Conservation (phyloP, 2,329 filamentous ascomycete species). For the Pezicula neosporulosa region DNA sequence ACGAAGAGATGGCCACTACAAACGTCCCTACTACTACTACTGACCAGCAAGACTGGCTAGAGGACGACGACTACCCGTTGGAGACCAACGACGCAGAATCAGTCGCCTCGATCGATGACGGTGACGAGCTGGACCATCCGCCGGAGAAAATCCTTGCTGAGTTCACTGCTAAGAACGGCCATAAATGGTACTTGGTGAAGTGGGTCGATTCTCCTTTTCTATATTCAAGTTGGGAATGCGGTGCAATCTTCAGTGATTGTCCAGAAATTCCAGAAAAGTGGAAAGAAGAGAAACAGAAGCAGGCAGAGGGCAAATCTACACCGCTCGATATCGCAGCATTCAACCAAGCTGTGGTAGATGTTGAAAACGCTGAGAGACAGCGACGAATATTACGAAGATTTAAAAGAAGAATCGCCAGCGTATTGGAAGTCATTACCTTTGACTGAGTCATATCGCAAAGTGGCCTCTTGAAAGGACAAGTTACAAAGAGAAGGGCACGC, state of each 20-base stretch:
- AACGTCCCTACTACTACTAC: constrained; percentile 3
- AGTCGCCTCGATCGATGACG: constrained; percentile 26
- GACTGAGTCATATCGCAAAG: constrained; percentile 17
- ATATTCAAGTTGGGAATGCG: constrained; percentile 27
- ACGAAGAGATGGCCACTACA: constrained; percentile 15
- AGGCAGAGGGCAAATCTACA: constrained; percentile 24
- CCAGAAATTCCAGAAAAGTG: constrained; percentile 24
- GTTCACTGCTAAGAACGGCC: constrained; percentile 15
- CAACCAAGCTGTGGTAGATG: constrained; percentile 17
- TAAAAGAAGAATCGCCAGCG: constrained; percentile 21
- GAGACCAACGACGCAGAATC: constrained; percentile 24
- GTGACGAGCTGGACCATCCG: constrained; percentile 25
- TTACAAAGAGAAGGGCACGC: not conserved
- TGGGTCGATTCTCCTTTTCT: constrained; percentile 29
- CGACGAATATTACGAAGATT: constrained; percentile 24
- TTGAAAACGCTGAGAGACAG: constrained; percentile 21
- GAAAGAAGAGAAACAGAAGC: constrained; percentile 22
- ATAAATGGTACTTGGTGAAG: constrained; percentile 28
- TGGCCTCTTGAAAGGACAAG: constrained; percentile 9
- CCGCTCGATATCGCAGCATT: constrained; percentile 26
- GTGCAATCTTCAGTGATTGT: constrained; percentile 15
- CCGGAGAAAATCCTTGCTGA: constrained; percentile 28
- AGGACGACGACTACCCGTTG: constrained; percentile 18
- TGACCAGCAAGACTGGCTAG: constrained; percentile 9
- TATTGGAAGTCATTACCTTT: constrained; percentile 21